Base-by-base conservation (phyloP, 2,329 filamentous ascomycete species). In the Diaporthe ampelina region DNA sequence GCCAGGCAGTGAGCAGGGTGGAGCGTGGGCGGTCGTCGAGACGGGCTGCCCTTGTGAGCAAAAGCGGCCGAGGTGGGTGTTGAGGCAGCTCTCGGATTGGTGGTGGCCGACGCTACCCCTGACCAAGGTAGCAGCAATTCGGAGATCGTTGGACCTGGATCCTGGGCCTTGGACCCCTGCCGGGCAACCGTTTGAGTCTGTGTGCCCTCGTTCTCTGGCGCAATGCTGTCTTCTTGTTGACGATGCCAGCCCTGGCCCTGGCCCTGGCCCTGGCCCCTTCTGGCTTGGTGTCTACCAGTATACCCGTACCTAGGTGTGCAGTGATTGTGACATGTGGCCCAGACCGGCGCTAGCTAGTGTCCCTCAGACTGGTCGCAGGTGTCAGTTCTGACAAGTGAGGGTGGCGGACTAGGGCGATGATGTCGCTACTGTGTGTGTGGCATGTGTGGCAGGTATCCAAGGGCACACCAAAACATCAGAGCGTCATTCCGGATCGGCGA, bases 141-240 rank as follows among this genome's bases (percentile, higher is more conserved):
- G 63, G 63, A 68, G 63, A 68, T 68, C 48, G 63, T 68, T 68
- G 63, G 63, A 68, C 63, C 63, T 68, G 63, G 63, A 68, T 68
- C 63, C 63, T 68, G 63, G 48, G 26, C 24, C 24, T 32, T 29
- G 32, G 48, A 68, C 48, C 63, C 70, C 70, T 63, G 57, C 45
- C 70, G n/a, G 69, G 70, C 70, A 57, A 63, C 70, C 70, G 70
- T 63, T 63, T 72, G 57, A 72, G 70, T 72, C 70, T 63, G 70
- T 72, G 70, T 72, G 45, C 63, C 7, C 21, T 68, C 21, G 48
- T 40, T 54, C 48, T 37, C 63, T 68, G 63, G 63, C 63, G 48
- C 63, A 32, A 54, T 68, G 45, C 63, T 40, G 15, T 40, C 45
- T 40, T 52, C 32, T 9, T 54, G 11, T 52, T 68, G 63, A 37